Evolutionary conservation across 2,329 filamentous ascomycete species (phyloP).

Genomic region (Neoscytalidium dimidiatum): DNA sequence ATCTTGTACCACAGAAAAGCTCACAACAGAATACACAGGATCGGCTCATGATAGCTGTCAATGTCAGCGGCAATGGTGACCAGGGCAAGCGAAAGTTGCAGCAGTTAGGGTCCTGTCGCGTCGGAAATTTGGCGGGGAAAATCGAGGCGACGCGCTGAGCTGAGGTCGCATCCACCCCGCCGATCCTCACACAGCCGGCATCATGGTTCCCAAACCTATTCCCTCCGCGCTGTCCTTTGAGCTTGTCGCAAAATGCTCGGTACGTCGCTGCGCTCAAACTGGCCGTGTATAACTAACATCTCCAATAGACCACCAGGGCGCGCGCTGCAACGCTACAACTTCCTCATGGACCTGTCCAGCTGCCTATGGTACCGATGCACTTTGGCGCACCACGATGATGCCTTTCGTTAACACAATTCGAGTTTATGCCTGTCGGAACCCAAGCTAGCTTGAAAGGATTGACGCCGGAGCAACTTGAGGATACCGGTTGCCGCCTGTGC

Average conservation of each 20-base stretch:
- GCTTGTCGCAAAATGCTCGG: constrained; percentile 41
- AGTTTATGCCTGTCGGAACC: constrained; percentile 96
- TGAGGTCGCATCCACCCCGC: not conserved
- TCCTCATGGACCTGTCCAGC: constrained; percentile 72
- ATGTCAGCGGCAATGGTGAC: too few relatives aligned
- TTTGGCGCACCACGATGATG: constrained; percentile 57
- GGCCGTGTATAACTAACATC: constrained; percentile 16
- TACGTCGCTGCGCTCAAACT: constrained; percentile 20
- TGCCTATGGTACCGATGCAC: constrained; percentile 60
- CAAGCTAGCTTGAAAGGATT: constrained; percentile 94
- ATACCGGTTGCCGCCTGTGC: constrained; percentile 85
- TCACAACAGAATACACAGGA: too few relatives aligned
- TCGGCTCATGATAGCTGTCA: too few relatives aligned
- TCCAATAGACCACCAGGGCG: constrained; percentile 80
- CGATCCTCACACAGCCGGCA: constrained; percentile 1
- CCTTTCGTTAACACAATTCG: not conserved
- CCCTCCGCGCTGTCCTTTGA: constrained; percentile 41
- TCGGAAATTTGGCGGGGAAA: not conserved
- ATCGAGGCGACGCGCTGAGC: not conserved
- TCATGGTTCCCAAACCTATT: constrained; percentile 36
- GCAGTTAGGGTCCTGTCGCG: not conserved
- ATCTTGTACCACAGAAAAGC: too few relatives aligned
- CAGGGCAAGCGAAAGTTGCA: not conserved
- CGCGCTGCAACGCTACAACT: constrained; percentile 84
- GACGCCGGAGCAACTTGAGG: constrained; percentile 87